Conservation (phyloP, 2,329 filamentous ascomycete genomes). For the Leptographium procerum region DNA sequence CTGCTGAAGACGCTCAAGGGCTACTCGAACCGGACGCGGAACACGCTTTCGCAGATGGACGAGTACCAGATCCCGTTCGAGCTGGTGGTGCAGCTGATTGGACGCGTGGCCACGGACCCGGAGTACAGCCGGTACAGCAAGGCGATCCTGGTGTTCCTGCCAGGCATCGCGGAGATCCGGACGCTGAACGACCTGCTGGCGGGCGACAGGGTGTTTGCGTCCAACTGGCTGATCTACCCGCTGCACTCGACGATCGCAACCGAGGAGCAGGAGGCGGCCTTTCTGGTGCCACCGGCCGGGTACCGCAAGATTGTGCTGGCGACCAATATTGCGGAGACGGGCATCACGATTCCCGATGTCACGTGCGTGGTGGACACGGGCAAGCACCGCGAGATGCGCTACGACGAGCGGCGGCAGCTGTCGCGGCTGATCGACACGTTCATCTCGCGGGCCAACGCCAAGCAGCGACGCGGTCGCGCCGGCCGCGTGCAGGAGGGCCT, state of each 20-base stretch:
- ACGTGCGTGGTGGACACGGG: conserved; percentile 95
- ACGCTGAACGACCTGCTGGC: conserved; percentile 76
- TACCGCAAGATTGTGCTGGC: conserved; percentile 88
- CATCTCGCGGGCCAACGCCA: conserved; percentile 89
- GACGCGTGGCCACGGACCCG: conserved; percentile 59
- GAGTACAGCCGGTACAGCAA: conserved; percentile 64
- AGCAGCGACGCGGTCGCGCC: conserved; percentile 85
- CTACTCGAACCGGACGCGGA: conserved; percentile 68
- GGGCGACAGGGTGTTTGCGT: conserved; percentile 62
- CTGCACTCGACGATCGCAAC: conserved; percentile 92
- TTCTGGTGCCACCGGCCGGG: conserved; percentile 71
- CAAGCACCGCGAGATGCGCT: conserved; percentile 95
- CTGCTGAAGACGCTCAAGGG: conserved; percentile 53
- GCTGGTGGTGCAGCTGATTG: conserved; percentile 68
- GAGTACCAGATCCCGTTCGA: conserved; percentile 89
- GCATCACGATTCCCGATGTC: conserved; percentile 96
- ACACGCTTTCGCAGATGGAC: conserved; percentile 65
- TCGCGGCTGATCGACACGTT: conserved; percentile 89
- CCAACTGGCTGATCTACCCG: conserved; percentile 75
- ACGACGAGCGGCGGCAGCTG: conserved; percentile 84
- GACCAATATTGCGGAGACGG: conserved; percentile 96
- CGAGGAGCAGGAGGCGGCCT: conserved; percentile 91
- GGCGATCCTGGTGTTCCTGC: conserved; percentile 88
- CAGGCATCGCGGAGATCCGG: conserved; percentile 86
- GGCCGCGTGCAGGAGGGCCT: conserved; percentile 91